Evolutionary conservation across 1,284 basidiomycete species (phyloP), one percentile per base, ranked within the genome.

Genomic region (Trichosporon ovoides): DNA sequence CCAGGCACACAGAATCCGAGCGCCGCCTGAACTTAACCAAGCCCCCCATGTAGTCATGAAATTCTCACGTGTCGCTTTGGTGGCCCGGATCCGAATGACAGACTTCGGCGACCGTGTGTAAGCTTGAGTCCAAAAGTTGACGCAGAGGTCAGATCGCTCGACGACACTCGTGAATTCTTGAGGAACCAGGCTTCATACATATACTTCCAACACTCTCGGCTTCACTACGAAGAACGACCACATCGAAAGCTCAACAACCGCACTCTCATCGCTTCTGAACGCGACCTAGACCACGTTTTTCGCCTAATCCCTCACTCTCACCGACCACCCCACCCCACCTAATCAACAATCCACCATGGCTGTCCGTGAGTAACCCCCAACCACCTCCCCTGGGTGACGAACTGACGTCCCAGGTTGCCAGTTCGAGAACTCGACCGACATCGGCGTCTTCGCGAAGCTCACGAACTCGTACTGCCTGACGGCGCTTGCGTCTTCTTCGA

Each of bases 391-490:
- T 16, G 13, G 16, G 36, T 12, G 13, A 16, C 11, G 31, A 18
- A n/a, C 59, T 61, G 20, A 58, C 56, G 11, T 40, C 53, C 31
- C 71, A 92, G 89, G 90, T 74, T 81, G 89, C 65, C 89, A 91
- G 80, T 98, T 97, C 74, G 94, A 98, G 81, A 97, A 97, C 81
- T 93, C 87, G 78, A 92, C 89, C 79, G 94, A 98, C 73, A 86
- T 98, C 68, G 91, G 93, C 72, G 91, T 95, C 49, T 94, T 93
- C 80, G 81, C 91, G 71, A 96, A 91, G 81, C 85, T 94, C 70
- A 98, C 95, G 71, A 98, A 98, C 83, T 88, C 85, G 74, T 96
- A 94, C 83, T 95, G 92, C 78, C 85, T 96, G 53, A 85, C 85
- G 68, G 91, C 92, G 58, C 85, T 96, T 68, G 90, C 92, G 71